These are phyloP conservation scores for Trametes cubensis DNA, from an alignment of 768 basidiomycete genomes.

Conservation along the genomic window DNA sequence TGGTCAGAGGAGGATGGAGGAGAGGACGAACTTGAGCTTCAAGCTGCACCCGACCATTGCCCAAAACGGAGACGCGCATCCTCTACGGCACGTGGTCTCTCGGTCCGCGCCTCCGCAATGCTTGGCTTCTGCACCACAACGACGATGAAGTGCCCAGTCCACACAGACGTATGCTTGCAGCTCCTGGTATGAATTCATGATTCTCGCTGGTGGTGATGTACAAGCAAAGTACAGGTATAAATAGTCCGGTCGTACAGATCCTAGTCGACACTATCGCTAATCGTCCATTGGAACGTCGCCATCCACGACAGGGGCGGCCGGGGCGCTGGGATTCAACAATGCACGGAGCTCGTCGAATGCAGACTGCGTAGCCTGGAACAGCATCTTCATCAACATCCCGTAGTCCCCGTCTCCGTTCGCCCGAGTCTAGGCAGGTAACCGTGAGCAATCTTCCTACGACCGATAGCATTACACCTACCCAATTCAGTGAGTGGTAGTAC, in stretches of 20 bases:
- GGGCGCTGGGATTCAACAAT: background rate
- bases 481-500: slow-evolving; percentile 15
- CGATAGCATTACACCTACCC: slow-evolving; percentile 1
- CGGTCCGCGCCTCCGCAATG: background rate
- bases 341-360: slow-evolving; percentile 12
- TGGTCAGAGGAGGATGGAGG: background rate
- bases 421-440: background rate
- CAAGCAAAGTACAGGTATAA: background rate
- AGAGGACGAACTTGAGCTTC: background rate
- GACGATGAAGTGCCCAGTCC: too few species aligned
- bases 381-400: slow-evolving; percentile 14
- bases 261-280: background rate
- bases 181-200: too few species aligned
- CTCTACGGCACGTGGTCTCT: background rate
- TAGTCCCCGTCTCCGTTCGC: slow-evolving; percentile 19
- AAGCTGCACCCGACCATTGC: background rate
- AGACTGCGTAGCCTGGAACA: slow-evolving; percentile 13
- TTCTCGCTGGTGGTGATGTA: too few species aligned
- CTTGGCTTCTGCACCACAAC: too few species aligned
- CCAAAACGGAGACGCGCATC: slow-evolving; percentile 4
- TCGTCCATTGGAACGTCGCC: background rate
- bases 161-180: too few species aligned
- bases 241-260: background rate
- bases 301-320: background rate
- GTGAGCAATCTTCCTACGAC: background rate